These are phyloP conservation scores for Calonectria ilicicola DNA, from an alignment of 2,329 filamentous ascomycete genomes.

Conservation along the genomic window DNA sequence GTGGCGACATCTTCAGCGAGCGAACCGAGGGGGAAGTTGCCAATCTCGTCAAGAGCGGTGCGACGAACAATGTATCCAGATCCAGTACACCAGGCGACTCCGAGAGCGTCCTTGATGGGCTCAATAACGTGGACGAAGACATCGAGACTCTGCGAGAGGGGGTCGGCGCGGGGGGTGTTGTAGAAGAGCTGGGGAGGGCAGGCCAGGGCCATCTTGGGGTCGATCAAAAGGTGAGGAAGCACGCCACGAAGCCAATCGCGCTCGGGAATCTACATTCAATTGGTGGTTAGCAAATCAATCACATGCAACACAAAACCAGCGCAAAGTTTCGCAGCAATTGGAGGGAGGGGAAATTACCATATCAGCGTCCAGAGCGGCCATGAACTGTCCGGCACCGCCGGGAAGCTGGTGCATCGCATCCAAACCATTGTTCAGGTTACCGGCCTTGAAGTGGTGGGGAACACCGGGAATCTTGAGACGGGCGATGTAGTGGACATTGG, in stretches of 20 bases:
- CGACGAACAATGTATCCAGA: neutral
- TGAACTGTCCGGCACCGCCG: slow-evolving; percentile 67
- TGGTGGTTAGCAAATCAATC: too few relatives aligned
- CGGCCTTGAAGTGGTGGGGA: slow-evolving; percentile 72
- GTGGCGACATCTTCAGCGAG: neutral
- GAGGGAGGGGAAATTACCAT: slow-evolving; percentile 65
- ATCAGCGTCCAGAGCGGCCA: slow-evolving; percentile 75
- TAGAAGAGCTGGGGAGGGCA: neutral
- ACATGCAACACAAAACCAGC: too few relatives aligned
- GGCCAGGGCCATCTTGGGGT: neutral
- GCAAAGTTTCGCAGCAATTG: too few relatives aligned
- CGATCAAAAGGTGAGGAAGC: neutral
- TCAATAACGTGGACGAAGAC: neutral
- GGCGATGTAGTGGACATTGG: slow-evolving; percentile 66
- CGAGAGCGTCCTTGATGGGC: neutral
- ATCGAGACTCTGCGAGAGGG: neutral
- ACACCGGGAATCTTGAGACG: slow-evolving; percentile 61
- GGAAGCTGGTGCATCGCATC: slow-evolving; percentile 60
- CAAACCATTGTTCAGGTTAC: slow-evolving; percentile 72
- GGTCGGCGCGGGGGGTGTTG: neutral
- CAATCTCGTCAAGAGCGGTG: neutral
- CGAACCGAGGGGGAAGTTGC: neutral
- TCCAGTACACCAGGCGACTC: neutral
- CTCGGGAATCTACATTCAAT: slow-evolving; percentile 52
- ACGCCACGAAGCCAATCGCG: neutral